These are phyloP conservation scores for Lunularia cruciata DNA, from an alignment of 225 moss, liverwort and hornwort genomes.

Conservation along the genomic window DNA sequence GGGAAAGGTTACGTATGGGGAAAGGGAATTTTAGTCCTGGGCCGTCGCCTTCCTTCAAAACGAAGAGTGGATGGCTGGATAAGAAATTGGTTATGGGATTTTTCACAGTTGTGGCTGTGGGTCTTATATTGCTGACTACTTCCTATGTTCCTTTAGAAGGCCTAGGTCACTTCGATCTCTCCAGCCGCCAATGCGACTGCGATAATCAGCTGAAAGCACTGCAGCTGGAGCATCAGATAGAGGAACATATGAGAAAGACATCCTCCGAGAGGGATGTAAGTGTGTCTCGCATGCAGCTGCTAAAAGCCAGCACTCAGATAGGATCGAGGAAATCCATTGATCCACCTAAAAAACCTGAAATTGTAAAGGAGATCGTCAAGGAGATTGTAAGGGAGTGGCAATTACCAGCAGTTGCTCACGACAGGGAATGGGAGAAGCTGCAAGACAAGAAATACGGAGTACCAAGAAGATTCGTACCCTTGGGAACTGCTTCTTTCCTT, in stretches of 20 bases:
- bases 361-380: constrained; percentile 19
- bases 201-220: background rate
- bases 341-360: background rate
- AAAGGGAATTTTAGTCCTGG: background rate
- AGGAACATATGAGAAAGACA: background rate
- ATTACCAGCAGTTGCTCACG: constrained; percentile 21
- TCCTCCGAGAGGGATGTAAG: background rate
- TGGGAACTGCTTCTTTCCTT: constrained; percentile 39
- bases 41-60: background rate
- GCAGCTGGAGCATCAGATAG: background rate
- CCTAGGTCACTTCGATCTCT: background rate
- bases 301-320: no score
- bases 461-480: constrained; percentile 23
- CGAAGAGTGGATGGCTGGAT: background rate
- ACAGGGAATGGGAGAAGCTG: constrained; percentile 33
- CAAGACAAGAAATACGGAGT: constrained; percentile 28
- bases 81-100: background rate
- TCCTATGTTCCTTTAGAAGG: background rate
- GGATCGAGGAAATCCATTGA: background rate
- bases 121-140: background rate
- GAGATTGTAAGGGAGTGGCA: constrained; percentile 32
- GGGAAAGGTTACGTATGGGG: background rate
- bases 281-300: background rate
- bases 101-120: background rate
- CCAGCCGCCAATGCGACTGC: background rate